Evolutionary conservation across 306 rosid genomes (phyloP).

Genomic region (Amphicarpaea edgeworthii): DNA sequence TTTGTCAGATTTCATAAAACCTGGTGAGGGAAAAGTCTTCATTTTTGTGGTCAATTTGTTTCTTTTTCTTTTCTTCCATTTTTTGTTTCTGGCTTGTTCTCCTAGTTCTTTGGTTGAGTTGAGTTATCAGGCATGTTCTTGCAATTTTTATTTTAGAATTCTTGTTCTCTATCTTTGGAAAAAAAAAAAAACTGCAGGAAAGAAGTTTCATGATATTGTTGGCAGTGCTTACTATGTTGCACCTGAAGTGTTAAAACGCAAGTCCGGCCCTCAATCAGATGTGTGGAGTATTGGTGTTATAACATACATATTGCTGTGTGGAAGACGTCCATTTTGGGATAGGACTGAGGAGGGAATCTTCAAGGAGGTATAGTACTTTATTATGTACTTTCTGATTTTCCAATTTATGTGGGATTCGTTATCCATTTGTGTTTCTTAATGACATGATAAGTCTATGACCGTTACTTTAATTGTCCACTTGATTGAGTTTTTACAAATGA

Average conservation of each 20-base stretch:
- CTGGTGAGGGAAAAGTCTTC: conserved; percentile 53
- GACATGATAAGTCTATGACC: not conserved
- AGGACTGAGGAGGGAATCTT: conserved; percentile 95
- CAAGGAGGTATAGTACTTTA: conserved; percentile 71
- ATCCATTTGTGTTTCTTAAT: not conserved
- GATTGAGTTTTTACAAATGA: not conserved
- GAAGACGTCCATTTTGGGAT: conserved; percentile 96
- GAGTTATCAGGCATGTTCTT: conserved; percentile 12
- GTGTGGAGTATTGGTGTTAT: conserved; percentile 97
- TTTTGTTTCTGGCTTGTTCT: conserved; percentile 11
- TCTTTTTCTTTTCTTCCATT: not conserved
- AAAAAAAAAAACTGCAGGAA: conserved; percentile 62
- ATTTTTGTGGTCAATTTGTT: not conserved
- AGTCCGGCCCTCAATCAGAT: conserved; percentile 93
- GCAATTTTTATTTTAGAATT: conserved; percentile 31
- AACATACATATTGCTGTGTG: conserved; percentile 87
- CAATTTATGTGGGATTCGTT: conserved; percentile 24
- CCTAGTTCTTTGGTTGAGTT: conserved; percentile 9
- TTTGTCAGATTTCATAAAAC: conserved; percentile 84
- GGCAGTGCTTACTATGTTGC: conserved; percentile 98
- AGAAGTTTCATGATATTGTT: conserved; percentile 82
- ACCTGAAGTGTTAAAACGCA: conserved; percentile 90
- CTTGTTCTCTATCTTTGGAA: conserved; percentile 9
- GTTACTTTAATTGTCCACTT: not conserved
- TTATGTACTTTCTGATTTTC: conserved; percentile 37